These are phyloP conservation scores for Cadophora sp. DNA, from an alignment of 2,329 filamentous ascomycete species.

Conservation along the genomic window DNA sequence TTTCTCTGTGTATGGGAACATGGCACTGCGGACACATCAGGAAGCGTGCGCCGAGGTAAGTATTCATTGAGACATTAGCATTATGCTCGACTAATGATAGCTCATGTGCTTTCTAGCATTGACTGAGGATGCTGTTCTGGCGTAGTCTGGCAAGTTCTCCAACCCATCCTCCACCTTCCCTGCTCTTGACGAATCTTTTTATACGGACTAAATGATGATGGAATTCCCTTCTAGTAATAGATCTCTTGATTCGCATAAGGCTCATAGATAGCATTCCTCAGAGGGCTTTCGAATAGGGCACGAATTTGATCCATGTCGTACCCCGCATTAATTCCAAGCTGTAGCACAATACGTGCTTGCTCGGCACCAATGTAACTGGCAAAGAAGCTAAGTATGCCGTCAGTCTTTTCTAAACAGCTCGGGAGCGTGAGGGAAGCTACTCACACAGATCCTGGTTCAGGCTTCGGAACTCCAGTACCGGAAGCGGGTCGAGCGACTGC, in stretches of 20 bases:
- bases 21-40: background rate
- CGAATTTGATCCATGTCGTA: background rate
- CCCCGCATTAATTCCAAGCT: background rate
- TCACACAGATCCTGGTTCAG: background rate
- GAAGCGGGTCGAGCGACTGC: slow-evolving; percentile 1
- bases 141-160: background rate
- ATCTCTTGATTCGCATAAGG: background rate
- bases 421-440: background rate
- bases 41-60: background rate
- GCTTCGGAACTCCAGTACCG: background rate
- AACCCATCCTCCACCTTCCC: background rate
- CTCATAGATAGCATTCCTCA: background rate
- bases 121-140: background rate
- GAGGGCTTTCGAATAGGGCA: background rate
- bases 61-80: background rate
- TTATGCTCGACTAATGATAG: background rate
- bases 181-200: background rate
- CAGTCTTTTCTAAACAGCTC: background rate
- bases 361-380: background rate
- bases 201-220: background rate
- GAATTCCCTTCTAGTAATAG: background rate
- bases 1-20: background rate
- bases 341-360: background rate
- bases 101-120: background rate
- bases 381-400: background rate